Evolutionary conservation across 1,284 basidiomycete species (phyloP).

Genomic region (Mycosarcoma maydis): DNA sequence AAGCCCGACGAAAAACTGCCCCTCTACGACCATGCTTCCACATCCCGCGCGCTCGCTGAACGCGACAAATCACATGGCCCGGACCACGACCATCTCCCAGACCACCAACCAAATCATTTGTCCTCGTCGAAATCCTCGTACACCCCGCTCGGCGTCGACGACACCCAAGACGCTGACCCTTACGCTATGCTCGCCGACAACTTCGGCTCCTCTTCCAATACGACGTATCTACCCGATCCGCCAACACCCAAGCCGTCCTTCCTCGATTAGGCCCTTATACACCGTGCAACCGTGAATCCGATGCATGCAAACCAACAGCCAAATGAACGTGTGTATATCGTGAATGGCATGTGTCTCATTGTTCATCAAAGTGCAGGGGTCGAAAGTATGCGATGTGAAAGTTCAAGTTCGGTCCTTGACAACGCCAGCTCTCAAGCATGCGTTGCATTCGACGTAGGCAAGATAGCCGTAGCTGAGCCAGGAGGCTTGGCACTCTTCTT

Average conservation of each 20-base stretch:
- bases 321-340: too few relatives aligned
- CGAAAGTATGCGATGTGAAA: background rate
- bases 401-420: too few relatives aligned
- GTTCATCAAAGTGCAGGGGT: conserved; percentile 1
- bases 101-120: too few relatives aligned
- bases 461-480: background rate
- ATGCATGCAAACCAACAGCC: too few relatives aligned
- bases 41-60: too few relatives aligned
- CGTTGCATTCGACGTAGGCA: conserved; percentile 11
- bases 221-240: conserved; percentile 16
- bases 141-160: conserved; percentile 3
- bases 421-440: background rate
- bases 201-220: conserved; percentile 14
- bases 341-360: background rate
- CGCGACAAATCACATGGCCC: too few relatives aligned
- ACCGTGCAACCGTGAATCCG: too few relatives aligned
- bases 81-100: too few relatives aligned
- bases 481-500: too few relatives aligned
- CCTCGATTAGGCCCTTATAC: conserved; percentile 6
- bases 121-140: background rate
- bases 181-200: conserved; percentile 48
- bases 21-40: too few relatives aligned
- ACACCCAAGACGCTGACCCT: conserved; percentile 24
- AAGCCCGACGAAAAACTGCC: background rate
- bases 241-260: conserved; percentile 21